Base-by-base conservation (phyloP, 2,329 filamentous ascomycete genomes). In the Pseudovirgaria hyperparasitica region DNA sequence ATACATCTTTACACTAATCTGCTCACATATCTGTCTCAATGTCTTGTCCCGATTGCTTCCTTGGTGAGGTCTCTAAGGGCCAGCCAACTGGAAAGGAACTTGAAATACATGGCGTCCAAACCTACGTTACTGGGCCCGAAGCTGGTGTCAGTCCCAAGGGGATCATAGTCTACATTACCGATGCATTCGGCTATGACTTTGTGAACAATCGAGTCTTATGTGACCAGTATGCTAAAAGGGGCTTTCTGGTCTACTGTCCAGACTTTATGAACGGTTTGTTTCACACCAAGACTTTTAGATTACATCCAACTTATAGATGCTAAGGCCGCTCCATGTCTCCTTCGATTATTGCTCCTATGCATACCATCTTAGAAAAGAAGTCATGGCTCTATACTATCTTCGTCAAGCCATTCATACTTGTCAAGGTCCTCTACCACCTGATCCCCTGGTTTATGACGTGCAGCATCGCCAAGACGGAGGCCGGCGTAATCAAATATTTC, bases 161-260 rank as follows among this genome's bases (percentile, higher is more conserved):
- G 8, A 59, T 68, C 31, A 46, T 72, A 7, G 60, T 72, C 22
- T 54, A 71, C 26, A 54, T 73, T 17, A 57, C 67, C 0, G 69
- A 72, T 39, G 60, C 60, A 0, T 71, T 72, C 37, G 68, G 68
- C 10, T 67, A 65, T 58, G 51, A 57, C 3, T 63, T 72, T 34
- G 46, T 59, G 13, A 72, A 72, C 44, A 60, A 57, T 27, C 55
- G 63, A 19, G 44, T 70, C 5, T 43, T 72, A 18, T 66, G 65
- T 5, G 69, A 73, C 38, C 46, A 48, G 22, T 70, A 68, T 37
- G 66, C 67, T n/a, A 52, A 55, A 31, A 62, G 62, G 38, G 60
- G 60, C 4, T 70, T 60, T 39, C 50, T 46, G 6, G 65, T 72
- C 19, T 65, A 67, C 33, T 36, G 67, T n/a, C 69, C 68, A 0